phyloP scores from a whole-genome alignment of 352 stramenopile species.

The Phytophthora cryptogea region DNA sequence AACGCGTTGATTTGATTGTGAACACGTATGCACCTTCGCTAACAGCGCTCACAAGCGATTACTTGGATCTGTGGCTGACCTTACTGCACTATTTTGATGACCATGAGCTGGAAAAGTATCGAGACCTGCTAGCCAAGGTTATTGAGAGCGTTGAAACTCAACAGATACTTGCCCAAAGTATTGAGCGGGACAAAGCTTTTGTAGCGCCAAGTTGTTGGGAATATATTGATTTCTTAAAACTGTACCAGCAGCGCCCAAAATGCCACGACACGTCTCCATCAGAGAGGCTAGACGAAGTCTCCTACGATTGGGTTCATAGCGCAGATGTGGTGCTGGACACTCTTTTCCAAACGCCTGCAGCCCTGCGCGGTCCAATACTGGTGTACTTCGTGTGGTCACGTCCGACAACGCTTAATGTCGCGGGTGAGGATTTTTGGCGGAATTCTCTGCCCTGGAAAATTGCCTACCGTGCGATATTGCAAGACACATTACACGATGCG shows the following conservation, averaged over 20 bases:
- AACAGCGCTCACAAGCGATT: conserved; percentile 32
- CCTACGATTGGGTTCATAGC: conserved; percentile 27
- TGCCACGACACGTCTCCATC: conserved; percentile 28
- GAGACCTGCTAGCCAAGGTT: conserved; percentile 40
- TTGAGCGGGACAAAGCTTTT: conserved; percentile 28
- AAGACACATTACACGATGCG: conserved; percentile 32
- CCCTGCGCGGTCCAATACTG: conserved; percentile 42
- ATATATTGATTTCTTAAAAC: conserved; percentile 36
- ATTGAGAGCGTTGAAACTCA: conserved; percentile 46
- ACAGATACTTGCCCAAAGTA: conserved; percentile 19
- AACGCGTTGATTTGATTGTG: conserved; percentile 53
- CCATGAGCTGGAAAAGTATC: conserved; percentile 52
- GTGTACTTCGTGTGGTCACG: conserved; percentile 57
- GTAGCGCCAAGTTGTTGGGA: conserved; percentile 36
- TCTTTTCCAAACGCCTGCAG: conserved; percentile 30
- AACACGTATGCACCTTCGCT: conserved; percentile 41
- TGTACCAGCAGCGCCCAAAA: conserved; percentile 31
- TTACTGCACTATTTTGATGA: conserved; percentile 56
- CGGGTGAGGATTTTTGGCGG: conserved; percentile 41
- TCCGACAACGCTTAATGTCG: conserved; percentile 34
- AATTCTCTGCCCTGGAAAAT: conserved; percentile 50
- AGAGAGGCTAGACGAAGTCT: conserved; percentile 23
- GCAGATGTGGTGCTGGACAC: conserved; percentile 28
- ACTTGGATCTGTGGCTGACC: conserved; percentile 49
- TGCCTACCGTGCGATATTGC: conserved; percentile 36